phyloP scores from a whole-genome alignment of 495 filamentous ascomycete species.

The Aspergillus bridgeri region DNA sequence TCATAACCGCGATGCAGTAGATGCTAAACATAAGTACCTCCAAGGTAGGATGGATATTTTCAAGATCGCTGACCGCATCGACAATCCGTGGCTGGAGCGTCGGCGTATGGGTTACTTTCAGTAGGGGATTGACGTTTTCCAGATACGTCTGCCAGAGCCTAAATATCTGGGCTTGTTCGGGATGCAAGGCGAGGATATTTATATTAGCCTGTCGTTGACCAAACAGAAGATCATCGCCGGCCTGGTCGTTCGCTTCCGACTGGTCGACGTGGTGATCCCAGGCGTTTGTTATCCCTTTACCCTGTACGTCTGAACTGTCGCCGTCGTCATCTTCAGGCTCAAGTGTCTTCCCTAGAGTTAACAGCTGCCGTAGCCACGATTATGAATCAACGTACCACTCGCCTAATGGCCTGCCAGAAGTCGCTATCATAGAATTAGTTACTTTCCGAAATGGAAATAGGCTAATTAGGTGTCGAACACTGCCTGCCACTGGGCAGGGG shows the following conservation, averaged over 20 bases:
- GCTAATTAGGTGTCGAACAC: too few species aligned
- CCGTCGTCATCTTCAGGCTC: too few species aligned
- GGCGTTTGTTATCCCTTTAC: too few species aligned
- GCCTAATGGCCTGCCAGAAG: too few species aligned
- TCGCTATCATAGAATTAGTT: too few species aligned
- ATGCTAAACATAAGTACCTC: conserved; percentile 55
- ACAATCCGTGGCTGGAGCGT: conserved; percentile 45
- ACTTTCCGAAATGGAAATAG: too few species aligned
- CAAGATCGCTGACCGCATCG: conserved; percentile 28
- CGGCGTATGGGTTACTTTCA: conserved; percentile 53
- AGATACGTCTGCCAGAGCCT: conserved; percentile 49
- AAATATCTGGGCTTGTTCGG: conserved; percentile 40
- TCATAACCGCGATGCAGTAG: conserved; percentile 49
- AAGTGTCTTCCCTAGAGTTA: too few species aligned
- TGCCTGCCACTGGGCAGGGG: too few species aligned
- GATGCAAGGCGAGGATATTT: conserved; percentile 50
- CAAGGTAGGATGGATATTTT: conserved; percentile 18
- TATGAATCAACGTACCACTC: too few species aligned
- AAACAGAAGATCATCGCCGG: conserved; percentile 53
- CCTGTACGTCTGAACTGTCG: too few species aligned
- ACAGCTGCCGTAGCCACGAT: too few species aligned
- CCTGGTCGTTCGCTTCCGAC: too few species aligned
- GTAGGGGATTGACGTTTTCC: conserved; percentile 50
- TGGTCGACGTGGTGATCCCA: conserved; percentile 36
- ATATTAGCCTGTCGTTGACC: conserved; percentile 38